Evolutionary conservation across 306 rosid species (phyloP), one percentile per base, ranked within the genome.

Genomic region (Arachis stenosperma): DNA sequence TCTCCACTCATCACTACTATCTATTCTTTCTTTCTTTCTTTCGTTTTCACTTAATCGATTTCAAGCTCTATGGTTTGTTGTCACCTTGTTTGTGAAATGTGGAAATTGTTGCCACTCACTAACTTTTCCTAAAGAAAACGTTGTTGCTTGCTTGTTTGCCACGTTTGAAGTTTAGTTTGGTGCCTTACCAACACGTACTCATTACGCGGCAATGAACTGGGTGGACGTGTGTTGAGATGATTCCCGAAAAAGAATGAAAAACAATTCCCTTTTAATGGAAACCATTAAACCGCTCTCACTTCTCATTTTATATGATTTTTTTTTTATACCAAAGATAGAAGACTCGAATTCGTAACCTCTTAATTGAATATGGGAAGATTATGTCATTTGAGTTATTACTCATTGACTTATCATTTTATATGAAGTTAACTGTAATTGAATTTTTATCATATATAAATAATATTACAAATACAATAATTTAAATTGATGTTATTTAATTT

Each of bases 1-100:
- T 75, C 72, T 43, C 80, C 81, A 57, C 70, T 78, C 92, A 84
- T 84, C 8, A 0, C 61, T 68, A 5, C 12, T 43, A 6, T 6
- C 0, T n/a, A 22, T 22, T 22, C 0, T 27, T 17, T 17, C 17
- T n/a, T 1, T 5, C 0, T 9, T 0, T 33, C 8, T 5, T 6
- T 5, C 39, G 44, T 0, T 6, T 30, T 44, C 6, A 6, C 39
- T 44, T 8, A 61, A 5, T 9, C 17, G 13, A n/a, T 52, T 2
- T 48, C 54, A 48, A 13, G 29, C 27, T 52, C 57, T 14, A 48
- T 48, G 54, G 15, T 12, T 48, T 48, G 10, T 2, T 48, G 46
- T 42, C 46, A 42, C 7, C 54, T 48, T 48, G 14, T 48, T 48
- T 47, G 11, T 44, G 58, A 52, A 37, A 6, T 9, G 11, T 5